Percentiles rank a stretch among this genome's conserved stretches.
phyloP scores from a whole-genome alignment of 179 eudicot species.

The Sideroxylon spinosum region DNA sequence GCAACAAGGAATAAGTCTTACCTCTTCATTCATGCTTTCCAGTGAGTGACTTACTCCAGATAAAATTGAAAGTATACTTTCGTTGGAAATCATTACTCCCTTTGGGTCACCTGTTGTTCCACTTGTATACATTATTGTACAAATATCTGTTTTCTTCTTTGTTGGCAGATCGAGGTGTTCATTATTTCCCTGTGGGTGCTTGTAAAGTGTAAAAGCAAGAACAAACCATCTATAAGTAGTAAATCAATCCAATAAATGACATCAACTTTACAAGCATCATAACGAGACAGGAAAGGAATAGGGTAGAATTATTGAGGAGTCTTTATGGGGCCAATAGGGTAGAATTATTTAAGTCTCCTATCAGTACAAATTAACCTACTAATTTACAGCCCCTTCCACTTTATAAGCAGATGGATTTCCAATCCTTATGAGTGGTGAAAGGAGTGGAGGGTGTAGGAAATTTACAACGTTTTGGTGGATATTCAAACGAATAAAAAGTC shows the following conservation, averaged over 20 bases:
- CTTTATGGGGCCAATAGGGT: not conserved
- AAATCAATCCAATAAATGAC: not conserved
- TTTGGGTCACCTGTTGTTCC: constrained; percentile 98
- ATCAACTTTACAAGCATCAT: not conserved
- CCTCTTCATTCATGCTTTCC: constrained; percentile 76
- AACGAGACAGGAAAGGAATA: not conserved
- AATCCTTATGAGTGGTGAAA: not conserved
- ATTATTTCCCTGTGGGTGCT: constrained; percentile 43
- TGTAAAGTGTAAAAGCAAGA: not conserved
- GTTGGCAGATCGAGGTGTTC: constrained; percentile 56
- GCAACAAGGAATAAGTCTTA: constrained; percentile 9
- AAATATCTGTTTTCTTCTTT: constrained; percentile 66
- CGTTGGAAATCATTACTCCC: constrained; percentile 84
- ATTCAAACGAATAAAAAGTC: not conserved
- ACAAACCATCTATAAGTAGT: not conserved
- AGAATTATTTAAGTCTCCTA: not conserved
- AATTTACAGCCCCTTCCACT: not conserved
- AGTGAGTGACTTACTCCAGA: constrained; percentile 70
- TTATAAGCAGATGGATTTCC: not conserved
- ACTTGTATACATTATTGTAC: constrained; percentile 95
- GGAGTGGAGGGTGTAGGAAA: not conserved
- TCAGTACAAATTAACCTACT: not conserved
- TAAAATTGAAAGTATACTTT: constrained; percentile 67
- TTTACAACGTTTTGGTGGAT: not conserved
- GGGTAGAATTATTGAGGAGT: not conserved